Base-by-base conservation (phyloP, 768 basidiomycete genomes). In the Suillus ampliporus region DNA sequence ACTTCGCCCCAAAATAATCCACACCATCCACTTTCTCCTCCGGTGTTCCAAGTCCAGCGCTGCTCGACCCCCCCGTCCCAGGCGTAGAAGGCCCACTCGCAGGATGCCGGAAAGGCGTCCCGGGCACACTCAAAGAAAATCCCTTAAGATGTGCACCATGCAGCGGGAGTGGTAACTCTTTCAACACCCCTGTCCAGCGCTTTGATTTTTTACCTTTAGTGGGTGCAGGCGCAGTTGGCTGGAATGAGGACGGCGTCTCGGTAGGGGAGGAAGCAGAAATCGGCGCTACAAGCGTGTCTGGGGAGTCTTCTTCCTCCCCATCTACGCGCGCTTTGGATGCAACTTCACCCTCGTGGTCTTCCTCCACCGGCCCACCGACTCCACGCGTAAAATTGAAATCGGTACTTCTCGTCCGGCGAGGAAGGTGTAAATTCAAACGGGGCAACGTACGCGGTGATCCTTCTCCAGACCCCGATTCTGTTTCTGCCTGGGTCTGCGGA, bases 181-280 rank as follows among this genome's bases (percentile, higher is more conserved):
- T 79, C 57, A 85, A 65, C 31, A 71, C 76, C 15, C 74, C 74
- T 23, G 73, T 71, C 78, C 80, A 83, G 41, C 70, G 65, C 15
- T 58, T 75, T 31, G 67, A 65, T 40, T 58, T 66, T 50, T 65
- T 60, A 1, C 48, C 43, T 26, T 19, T 15, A 1, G 31, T 6
- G 31, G 31, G 31, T 31, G 31, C 31, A 31, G 31, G 31, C 31
- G 31, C 31, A 31, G 31, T 31, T 31, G 31, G 31, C n/a, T n/a
- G n/a, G n/a, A n/a, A n/a, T 31, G 6, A 31, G 31, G 31, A 6
- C 31, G 31, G 31, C 31, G 3, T 31, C 31, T n/a, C 40, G 17
- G 53, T 64, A 14, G 67, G 64, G 28, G 59, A 31, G 3, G 73
- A 68, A 11, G 40, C 67, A 28, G 68, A 60, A 4, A 71, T 58